Evolutionary conservation across 2,329 filamentous ascomycete genomes (phyloP), one percentile per base, ranked within the genome.

Genomic region (Nemania sp.): DNA sequence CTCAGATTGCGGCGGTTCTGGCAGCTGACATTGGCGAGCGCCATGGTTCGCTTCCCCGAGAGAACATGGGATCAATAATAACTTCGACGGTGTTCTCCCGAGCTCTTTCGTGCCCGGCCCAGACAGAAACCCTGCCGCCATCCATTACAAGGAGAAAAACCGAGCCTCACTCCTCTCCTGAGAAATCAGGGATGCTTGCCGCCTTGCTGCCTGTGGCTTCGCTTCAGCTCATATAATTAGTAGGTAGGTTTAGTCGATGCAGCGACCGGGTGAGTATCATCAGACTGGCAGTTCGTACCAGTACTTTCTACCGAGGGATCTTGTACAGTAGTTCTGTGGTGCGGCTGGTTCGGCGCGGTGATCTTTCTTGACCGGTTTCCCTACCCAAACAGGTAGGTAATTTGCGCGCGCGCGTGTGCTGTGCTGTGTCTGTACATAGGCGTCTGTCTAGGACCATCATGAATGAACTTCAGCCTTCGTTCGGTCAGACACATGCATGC

Each of bases 331-430:
- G 17, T n/a, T 40, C 18, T 48, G 7, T 10, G 6, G n/a, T 20
- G 32, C n/a, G 45, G 43, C 49, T 50, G 49, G 55, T 48, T 40
- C 39, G 21, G 29, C 15, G 15, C 39, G 21, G 25, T 20, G 15
- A 29, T 34, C 45, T 15, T 12, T 21, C 13, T 21, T 11, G 48
- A 46, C 47, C 6, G 13, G 25, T 34, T 37, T 37, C 18, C 7
- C 25, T 50, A 32, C 21, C 29, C 54, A n/a, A 43, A 11, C 37
- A 45, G 50, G 40, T n/a, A 51, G 40, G 59, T 52, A 58, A 49
- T 45, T 58, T 52, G 34, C n/a, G 58, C 42, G n/a, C 34, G 25
- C 48, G 48, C 53, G 34, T 18, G 17, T 37, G 18, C 53, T 52
- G 32, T 34, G 21, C 53, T 52, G 32, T 34, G 21, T 47, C 25